phyloP scores from a whole-genome alignment of 2,329 filamentous ascomycete species.

The Diaporthe humulicola region DNA sequence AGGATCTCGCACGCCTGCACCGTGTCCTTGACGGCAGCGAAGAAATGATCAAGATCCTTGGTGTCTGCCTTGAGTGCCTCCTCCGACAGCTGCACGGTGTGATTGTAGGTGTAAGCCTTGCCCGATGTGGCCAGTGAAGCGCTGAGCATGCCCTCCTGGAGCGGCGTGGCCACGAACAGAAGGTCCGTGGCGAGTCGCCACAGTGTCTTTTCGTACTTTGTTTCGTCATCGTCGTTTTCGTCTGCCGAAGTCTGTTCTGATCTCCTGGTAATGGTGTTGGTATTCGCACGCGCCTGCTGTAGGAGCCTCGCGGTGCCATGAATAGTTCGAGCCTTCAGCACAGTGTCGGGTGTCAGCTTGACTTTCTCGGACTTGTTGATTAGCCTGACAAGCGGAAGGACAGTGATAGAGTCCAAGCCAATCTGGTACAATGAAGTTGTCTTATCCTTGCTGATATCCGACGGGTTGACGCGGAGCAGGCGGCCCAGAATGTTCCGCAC shows the following conservation, averaged over 20 bases:
- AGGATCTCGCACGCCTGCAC: constrained; percentile 45
- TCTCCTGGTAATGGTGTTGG: constrained; percentile 21
- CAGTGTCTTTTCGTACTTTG: constrained; percentile 39
- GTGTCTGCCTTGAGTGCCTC: constrained; percentile 39
- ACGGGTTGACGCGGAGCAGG: constrained; percentile 36
- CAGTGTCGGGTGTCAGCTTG: constrained; percentile 42
- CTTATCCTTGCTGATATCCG: constrained; percentile 35
- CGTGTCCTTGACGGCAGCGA: constrained; percentile 42
- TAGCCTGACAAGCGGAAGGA: constrained; percentile 42
- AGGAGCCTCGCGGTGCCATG: constrained; percentile 42
- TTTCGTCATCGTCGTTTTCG: background rate
- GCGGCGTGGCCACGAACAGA: constrained; percentile 45
- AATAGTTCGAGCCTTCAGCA: constrained; percentile 43
- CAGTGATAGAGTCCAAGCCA: constrained; percentile 44
- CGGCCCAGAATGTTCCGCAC: constrained; percentile 21
- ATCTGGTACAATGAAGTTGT: constrained; percentile 42
- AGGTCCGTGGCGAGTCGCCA: constrained; percentile 40
- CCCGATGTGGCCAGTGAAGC: constrained; percentile 42
- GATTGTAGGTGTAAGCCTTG: constrained; percentile 44
- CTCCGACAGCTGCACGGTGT: constrained; percentile 42
- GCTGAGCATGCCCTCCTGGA: constrained; percentile 46
- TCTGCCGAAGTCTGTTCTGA: background rate
- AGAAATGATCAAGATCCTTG: constrained; percentile 38
- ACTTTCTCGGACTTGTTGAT: constrained; percentile 37
- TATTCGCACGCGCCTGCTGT: constrained; percentile 8